phyloP scores from a whole-genome alignment of 75 land plant genomes.

The Gnetum montanum region DNA sequence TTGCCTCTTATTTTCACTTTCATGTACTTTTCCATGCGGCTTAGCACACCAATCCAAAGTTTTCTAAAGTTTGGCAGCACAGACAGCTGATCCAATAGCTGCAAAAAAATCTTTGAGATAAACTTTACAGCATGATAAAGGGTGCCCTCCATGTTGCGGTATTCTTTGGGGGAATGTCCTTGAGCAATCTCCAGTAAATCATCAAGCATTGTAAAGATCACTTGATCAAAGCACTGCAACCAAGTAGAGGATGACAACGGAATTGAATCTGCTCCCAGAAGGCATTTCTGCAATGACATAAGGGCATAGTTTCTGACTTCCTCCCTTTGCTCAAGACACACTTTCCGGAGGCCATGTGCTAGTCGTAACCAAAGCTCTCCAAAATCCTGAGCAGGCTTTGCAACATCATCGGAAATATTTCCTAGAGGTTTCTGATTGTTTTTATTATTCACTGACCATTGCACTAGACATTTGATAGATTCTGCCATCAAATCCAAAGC shows the following conservation, averaged over 20 bases:
- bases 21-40: conserved; percentile 74
- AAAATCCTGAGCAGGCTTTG: conserved; percentile 49
- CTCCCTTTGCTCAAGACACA: conserved; percentile 82
- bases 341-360: conserved; percentile 67
- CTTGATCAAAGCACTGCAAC: conserved; percentile 72
- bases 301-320: conserved; percentile 88
- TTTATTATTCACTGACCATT: conserved; percentile 44
- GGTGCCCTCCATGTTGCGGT: conserved; percentile 74
- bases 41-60: conserved; percentile 66
- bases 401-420: background rate
- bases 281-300: conserved; percentile 49
- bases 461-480: conserved; percentile 52
- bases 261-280: conserved; percentile 58
- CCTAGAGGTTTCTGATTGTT: conserved; percentile 18
- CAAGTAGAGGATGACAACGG: conserved; percentile 36
- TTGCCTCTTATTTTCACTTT: conserved; percentile 63
- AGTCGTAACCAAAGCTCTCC: conserved; percentile 88
- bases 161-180: conserved; percentile 62
- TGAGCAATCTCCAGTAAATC: conserved; percentile 70
- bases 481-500: conserved; percentile 82
- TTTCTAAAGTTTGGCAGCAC: conserved; percentile 50
- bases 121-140: conserved; percentile 62
- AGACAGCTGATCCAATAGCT: conserved; percentile 44
- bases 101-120: conserved; percentile 69
- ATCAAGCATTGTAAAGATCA: conserved; percentile 71